Conservation (phyloP, 2,329 filamentous ascomycete species). For the Thelonectria rubi region DNA sequence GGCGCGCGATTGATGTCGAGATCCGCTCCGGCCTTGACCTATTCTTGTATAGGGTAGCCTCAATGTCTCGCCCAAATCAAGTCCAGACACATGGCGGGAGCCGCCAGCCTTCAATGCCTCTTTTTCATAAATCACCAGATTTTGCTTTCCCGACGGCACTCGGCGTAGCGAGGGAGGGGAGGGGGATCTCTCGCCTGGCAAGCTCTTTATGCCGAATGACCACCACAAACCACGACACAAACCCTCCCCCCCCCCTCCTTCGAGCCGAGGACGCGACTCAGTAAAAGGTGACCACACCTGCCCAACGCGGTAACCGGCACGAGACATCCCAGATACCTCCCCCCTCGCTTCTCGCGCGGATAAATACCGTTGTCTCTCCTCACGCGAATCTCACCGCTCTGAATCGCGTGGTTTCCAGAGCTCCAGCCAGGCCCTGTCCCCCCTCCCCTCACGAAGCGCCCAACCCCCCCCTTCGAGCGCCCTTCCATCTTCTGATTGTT, state of each 20-base stretch:
- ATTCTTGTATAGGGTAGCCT: conserved; percentile 3
- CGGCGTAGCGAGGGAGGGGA: neutral
- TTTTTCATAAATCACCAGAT: neutral
- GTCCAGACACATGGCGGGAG: conserved; percentile 8
- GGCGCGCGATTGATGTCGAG: neutral
- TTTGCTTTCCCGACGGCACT: neutral
- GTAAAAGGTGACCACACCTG: conserved; percentile 10
- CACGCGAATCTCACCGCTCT: conserved; percentile 19
- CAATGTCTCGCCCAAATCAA: neutral
- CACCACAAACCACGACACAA: neutral
- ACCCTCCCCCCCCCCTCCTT: too few species aligned
- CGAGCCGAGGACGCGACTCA: too few species aligned
- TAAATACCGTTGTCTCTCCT: conserved; percentile 1
- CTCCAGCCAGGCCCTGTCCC: neutral
- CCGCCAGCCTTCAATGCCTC: neutral
- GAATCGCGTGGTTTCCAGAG: conserved; percentile 8
- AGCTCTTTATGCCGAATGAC: conserved; percentile 1
- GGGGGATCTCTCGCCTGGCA: neutral
- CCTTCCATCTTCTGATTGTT: neutral
- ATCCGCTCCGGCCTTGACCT: neutral
- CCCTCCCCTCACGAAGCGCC: neutral
- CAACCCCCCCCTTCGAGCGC: neutral
- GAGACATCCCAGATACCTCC: neutral
- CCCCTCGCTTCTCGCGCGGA: neutral
- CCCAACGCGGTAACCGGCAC: conserved; percentile 19